Base-by-base conservation (phyloP, 768 basidiomycete species). In the Suillus sp. region DNA sequence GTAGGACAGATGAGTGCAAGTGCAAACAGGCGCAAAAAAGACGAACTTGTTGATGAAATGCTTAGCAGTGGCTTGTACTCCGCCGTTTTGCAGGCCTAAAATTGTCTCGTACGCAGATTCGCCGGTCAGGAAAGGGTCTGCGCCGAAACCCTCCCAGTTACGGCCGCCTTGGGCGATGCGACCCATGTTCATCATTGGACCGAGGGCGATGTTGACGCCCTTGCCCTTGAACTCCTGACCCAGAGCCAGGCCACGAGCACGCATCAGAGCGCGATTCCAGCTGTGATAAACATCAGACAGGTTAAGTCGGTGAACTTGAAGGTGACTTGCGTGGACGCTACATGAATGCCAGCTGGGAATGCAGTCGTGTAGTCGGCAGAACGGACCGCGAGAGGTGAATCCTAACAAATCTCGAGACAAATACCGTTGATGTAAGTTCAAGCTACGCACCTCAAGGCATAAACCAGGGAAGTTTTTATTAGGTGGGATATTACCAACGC, bases 101-200 rank as follows among this genome's bases (percentile, higher is more conserved):
- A 93, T 85, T 0, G 92, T 93, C 74, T 92, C 89, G 62, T 87
- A 90, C 4, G 88, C 84, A 1, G 81, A 79, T 70, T 90, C 90
- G 10, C 93, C 92, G 20, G 85, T 71, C 22, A 95, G 76, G 77
- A 86, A 96, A 0, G 93, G 93, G 73, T 95, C 93, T 7, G 83
- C 91, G 35, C 92, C 92, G 64, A 92, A 93, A 27, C 92, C 91
- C 79, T 95, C 93, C 91, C 92, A 95, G 72, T 93, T 92, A 34
- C 93, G 79, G 9, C 93, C 93, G 2, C 88, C 90, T 65, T 83
- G 79, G 1, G 88, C 37, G 38, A 40, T 18, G 38, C 38, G 38
- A 18, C 38, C 38, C 14, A 18, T 40, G 13, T 40, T 40, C 38
- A 40, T 40, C 38, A 40, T 40, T 0, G 38, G 38, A 40, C 38